Percentiles rank a stretch among this genome's conserved stretches.
These are phyloP conservation scores for Trypanosoma brucei DNA, from an alignment of 208 protist genomes.

Conservation along the genomic window DNA sequence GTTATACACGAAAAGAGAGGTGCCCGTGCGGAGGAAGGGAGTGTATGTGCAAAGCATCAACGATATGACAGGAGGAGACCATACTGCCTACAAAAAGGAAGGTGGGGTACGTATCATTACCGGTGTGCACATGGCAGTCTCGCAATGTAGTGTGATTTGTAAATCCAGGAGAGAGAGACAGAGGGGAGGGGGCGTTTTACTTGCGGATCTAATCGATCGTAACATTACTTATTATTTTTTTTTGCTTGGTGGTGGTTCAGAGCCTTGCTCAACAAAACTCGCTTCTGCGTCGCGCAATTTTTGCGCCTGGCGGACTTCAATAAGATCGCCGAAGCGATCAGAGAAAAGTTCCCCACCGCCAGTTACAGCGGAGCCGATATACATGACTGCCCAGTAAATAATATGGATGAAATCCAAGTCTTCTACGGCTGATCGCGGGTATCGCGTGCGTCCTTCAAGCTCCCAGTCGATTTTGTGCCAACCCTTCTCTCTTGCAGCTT, in stretches of 20 bases:
- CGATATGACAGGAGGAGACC: too few species aligned
- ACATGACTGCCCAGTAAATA: constrained; percentile 59
- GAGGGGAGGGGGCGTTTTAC: too few species aligned
- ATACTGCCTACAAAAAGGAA: too few species aligned
- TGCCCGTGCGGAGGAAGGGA: too few species aligned
- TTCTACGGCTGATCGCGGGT: constrained; percentile 32
- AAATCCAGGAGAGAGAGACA: too few species aligned
- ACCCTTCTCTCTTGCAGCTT: constrained; percentile 43
- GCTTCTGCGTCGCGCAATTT: constrained; percentile 14
- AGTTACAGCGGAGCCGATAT: constrained; percentile 31
- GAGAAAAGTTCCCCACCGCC: constrained; percentile 48
- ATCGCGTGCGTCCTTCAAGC: constrained; percentile 40
- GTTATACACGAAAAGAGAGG: too few species aligned
- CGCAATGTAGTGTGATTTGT: too few species aligned
- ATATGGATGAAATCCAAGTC: constrained; percentile 55
- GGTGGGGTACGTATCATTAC: too few species aligned
- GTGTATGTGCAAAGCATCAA: too few species aligned
- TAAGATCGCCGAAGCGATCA: constrained; percentile 33
- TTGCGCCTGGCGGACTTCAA: constrained; percentile 12
- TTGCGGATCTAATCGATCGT: too few species aligned
- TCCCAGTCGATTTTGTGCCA: constrained; percentile 66
- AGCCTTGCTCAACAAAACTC: constrained; percentile 15
- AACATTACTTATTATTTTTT: too few species aligned
- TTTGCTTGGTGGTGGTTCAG: neutral
- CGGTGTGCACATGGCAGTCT: too few species aligned